phyloP scores from a whole-genome alignment of 2,329 filamentous ascomycete genomes.

The Colletotrichum sp. region DNA sequence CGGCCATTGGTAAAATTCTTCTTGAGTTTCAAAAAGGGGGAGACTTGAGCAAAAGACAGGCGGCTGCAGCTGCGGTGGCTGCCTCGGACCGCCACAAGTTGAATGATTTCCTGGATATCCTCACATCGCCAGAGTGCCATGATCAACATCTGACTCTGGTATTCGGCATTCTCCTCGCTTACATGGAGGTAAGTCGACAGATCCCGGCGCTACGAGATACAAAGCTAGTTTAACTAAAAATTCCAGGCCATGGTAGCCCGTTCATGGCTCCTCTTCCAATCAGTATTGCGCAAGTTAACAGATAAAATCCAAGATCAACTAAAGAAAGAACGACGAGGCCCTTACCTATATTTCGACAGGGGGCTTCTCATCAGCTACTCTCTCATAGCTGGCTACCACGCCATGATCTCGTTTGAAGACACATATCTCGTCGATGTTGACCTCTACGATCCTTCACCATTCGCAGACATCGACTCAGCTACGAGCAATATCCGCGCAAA shows the following conservation, averaged over 20 bases:
- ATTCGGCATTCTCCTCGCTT: not conserved
- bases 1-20: not conserved
- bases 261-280: not conserved
- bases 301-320: not conserved
- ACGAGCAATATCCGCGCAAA: not conserved
- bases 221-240: not conserved
- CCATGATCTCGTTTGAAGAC: not conserved
- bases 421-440: not conserved
- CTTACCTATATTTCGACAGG: not conserved
- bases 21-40: not conserved
- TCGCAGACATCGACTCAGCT: not conserved
- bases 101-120: not conserved
- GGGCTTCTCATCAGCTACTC: not conserved
- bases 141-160: slow-evolving; percentile 2
- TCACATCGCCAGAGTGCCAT: not conserved
- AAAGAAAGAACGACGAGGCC: not conserved
- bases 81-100: not conserved
- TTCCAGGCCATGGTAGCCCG: not conserved
- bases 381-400: not conserved
- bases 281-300: not conserved
- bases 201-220: not conserved
- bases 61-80: not conserved
- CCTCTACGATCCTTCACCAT: not conserved
- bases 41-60: not conserved
- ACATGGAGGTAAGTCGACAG: not conserved